A percentile compares a stretch with the other conserved stretches of the same genome.
These are phyloP conservation scores for Poa pratensis DNA, from an alignment of 176 grass and related monocot species.

Conservation along the genomic window DNA sequence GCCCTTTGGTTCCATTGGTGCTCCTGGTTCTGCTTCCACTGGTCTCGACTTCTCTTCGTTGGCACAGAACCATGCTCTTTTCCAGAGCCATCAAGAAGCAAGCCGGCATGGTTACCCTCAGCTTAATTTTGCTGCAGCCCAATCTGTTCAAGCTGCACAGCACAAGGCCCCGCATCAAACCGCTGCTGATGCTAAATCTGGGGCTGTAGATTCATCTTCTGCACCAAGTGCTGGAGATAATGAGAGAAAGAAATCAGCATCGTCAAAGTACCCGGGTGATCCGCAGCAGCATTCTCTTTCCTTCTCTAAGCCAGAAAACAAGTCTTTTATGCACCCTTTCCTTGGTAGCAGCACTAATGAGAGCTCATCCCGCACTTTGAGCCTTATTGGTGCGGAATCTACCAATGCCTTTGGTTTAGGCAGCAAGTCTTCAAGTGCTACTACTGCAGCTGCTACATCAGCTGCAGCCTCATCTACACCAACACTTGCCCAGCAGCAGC, in stretches of 20 bases:
- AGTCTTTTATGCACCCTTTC: conserved; percentile 53
- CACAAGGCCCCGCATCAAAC: conserved; percentile 63
- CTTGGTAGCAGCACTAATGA: conserved; percentile 57
- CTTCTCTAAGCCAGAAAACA: conserved; percentile 77
- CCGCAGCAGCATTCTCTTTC: conserved; percentile 79
- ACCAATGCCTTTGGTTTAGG: conserved; percentile 54
- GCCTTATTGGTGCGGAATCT: conserved; percentile 66
- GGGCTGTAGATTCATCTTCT: conserved; percentile 58
- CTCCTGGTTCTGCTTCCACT: conserved; percentile 52
- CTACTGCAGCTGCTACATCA: conserved; percentile 42
- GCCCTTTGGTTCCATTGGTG: conserved; percentile 71
- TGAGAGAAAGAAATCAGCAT: conserved; percentile 67
- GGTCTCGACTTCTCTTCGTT: conserved; percentile 89
- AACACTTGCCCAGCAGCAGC: conserved; percentile 43
- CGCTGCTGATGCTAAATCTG: conserved; percentile 66
- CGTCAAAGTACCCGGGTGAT: conserved; percentile 53
- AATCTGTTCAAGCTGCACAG: conserved; percentile 58
- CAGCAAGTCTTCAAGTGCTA: conserved; percentile 53
- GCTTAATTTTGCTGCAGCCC: conserved; percentile 55
- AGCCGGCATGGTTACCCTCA: conserved; percentile 74
- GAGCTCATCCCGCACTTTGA: conserved; percentile 67
- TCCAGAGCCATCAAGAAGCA: conserved; percentile 84
- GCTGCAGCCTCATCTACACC: conserved; percentile 50
- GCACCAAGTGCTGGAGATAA: conserved; percentile 53
- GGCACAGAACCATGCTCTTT: conserved; percentile 73